These are phyloP conservation scores for Bruguiera gymnorhiza DNA, from an alignment of 345 rosid genomes.

Conservation along the genomic window DNA sequence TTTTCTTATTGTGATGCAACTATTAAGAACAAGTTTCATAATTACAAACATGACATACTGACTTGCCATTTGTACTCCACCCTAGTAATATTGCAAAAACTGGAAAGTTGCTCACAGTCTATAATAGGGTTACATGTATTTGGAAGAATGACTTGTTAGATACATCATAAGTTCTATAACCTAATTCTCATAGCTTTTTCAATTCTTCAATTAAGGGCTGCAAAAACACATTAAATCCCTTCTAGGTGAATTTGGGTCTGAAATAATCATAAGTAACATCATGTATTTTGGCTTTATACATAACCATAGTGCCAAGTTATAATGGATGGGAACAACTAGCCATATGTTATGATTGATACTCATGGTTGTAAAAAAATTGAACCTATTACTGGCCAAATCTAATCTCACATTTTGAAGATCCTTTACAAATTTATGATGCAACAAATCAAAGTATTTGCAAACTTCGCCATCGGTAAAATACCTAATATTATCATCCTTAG, in stretches of 20 bases:
- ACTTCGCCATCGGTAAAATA: not conserved
- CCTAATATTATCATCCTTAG: not conserved
- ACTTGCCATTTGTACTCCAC: not conserved
- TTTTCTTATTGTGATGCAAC: not conserved
- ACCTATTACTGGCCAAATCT: not conserved
- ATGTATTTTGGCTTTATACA: not conserved
- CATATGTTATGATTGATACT: not conserved
- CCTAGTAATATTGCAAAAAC: not conserved
- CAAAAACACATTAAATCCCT: not conserved
- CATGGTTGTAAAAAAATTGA: not conserved
- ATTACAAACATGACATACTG: not conserved
- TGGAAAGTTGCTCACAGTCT: not conserved
- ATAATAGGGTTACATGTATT: not conserved
- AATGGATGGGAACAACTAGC: not conserved
- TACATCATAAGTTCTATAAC: not conserved
- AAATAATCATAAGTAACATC: not conserved
- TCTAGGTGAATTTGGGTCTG: not conserved
- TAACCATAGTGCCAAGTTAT: not conserved
- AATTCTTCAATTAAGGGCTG: not conserved
- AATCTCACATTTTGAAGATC: not conserved
- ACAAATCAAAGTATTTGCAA: constrained; percentile 8
- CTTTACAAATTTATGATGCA: not conserved
- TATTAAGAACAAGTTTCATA: not conserved
- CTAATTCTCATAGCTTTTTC: not conserved
- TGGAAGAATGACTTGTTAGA: not conserved